A percentile compares a stretch with the other conserved stretches of the same genome.
phyloP scores from a whole-genome alignment of 495 filamentous ascomycete species.

The Echria macrotheca region DNA sequence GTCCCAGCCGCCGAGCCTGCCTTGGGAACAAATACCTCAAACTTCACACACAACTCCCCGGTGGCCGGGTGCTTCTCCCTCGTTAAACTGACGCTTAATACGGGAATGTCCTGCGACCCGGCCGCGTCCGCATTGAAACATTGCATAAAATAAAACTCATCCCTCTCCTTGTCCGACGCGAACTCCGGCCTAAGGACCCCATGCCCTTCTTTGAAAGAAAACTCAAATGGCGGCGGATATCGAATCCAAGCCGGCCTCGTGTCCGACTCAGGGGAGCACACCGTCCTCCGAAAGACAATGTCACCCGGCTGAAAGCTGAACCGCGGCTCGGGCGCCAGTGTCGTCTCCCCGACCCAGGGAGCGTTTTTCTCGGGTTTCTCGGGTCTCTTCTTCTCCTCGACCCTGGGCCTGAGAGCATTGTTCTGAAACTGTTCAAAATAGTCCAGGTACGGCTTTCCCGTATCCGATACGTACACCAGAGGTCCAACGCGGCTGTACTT shows the following conservation, averaged over 20 bases:
- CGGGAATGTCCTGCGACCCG: not conserved
- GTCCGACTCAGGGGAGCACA: not conserved
- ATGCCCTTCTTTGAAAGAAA: not conserved
- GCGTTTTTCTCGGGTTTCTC: too few species aligned
- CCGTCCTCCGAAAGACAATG: not conserved
- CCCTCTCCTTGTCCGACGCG: not conserved
- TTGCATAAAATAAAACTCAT: not conserved
- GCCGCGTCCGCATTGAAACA: not conserved
- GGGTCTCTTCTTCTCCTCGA: too few species aligned
- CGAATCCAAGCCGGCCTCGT: not conserved
- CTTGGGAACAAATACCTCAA: not conserved
- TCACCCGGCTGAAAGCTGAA: not conserved
- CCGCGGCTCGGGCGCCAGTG: not conserved
- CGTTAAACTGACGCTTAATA: not conserved
- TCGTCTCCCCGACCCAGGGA: too few species aligned
- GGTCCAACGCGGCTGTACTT: not conserved
- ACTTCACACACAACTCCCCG: not conserved
- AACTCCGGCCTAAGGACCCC: not conserved
- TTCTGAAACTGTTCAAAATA: not conserved
- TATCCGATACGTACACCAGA: not conserved
- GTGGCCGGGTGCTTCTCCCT: not conserved
- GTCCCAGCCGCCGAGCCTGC: not conserved
- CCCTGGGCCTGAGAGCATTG: not conserved
- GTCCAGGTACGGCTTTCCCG: not conserved
- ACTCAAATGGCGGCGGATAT: not conserved